These are phyloP conservation scores for Eucalyptus regnans DNA, from an alignment of 345 rosid species.

Conservation along the genomic window DNA sequence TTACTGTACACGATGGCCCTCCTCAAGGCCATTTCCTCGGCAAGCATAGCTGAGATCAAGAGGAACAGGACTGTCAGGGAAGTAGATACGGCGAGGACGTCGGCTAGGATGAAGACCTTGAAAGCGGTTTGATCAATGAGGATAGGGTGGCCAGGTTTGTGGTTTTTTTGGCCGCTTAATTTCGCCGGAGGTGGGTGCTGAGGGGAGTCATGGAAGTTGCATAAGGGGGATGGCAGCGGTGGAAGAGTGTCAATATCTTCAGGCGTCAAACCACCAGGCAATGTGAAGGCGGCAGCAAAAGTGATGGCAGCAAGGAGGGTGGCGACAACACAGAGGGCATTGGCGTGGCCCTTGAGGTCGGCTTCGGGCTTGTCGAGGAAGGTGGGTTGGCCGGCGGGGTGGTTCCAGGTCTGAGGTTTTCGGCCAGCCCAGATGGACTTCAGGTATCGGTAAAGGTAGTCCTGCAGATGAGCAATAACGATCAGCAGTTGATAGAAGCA, in stretches of 20 bases:
- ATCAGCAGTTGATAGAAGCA: background rate
- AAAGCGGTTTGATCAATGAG: background rate
- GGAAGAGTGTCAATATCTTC: background rate
- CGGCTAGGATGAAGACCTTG: no score
- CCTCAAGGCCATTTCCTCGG: no score
- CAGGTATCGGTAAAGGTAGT: background rate
- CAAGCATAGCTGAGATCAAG: no score
- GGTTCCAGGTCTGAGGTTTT: background rate
- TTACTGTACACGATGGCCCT: background rate
- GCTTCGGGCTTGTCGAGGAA: background rate
- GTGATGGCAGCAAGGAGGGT: background rate
- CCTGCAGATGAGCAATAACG: background rate
- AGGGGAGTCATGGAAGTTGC: background rate
- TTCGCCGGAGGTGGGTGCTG: background rate
- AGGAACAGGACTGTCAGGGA: no score
- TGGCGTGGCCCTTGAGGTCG: background rate
- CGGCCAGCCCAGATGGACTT: background rate
- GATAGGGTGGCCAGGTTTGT: background rate
- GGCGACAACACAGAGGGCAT: background rate
- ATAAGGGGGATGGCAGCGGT: background rate
- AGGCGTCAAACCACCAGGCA: background rate
- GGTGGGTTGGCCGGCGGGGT: background rate
- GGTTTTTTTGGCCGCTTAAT: background rate
- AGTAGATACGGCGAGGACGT: no score
- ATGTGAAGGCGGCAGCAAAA: background rate